phyloP scores from a whole-genome alignment of 805 yeast species.

The Candida orba region DNA sequence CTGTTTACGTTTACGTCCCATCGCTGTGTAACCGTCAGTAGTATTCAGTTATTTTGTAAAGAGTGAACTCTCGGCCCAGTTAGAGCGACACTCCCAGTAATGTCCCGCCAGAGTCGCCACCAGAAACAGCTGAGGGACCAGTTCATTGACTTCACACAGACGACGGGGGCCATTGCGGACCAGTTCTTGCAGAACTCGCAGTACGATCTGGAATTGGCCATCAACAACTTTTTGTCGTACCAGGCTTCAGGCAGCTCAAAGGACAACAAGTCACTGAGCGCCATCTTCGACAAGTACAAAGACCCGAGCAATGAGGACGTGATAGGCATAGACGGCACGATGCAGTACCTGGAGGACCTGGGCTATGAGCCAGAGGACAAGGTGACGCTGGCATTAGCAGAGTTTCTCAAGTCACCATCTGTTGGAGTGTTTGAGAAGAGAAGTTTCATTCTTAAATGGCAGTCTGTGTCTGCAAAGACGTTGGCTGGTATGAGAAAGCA shows the following conservation, averaged over 20 bases:
- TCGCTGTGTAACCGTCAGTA: too few relatives aligned
- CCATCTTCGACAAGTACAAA: slow-evolving; percentile 19
- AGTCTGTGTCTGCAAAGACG: slow-evolving; percentile 22
- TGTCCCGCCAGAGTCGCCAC: slow-evolving; percentile 15
- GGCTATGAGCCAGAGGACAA: slow-evolving; percentile 70
- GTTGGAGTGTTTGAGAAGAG: slow-evolving; percentile 52
- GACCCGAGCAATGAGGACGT: slow-evolving; percentile 16
- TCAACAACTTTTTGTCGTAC: slow-evolving; percentile 20
- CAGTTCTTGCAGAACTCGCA: slow-evolving; percentile 15
- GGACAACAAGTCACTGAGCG: slow-evolving; percentile 11
- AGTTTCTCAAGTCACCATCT: slow-evolving; percentile 56
- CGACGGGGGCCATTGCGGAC: slow-evolving; percentile 19
- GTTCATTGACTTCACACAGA: slow-evolving; percentile 23
- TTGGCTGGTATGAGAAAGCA: slow-evolving; percentile 41
- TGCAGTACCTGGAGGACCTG: slow-evolving; percentile 58
- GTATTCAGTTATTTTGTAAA: too few relatives aligned
- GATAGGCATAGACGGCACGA: slow-evolving; percentile 76
- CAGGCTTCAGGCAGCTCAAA: slow-evolving; percentile 12
- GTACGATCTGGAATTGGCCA: slow-evolving; percentile 23
- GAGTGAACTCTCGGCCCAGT: too few relatives aligned
- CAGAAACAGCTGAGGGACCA: slow-evolving; percentile 23
- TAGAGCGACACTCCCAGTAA: too few relatives aligned
- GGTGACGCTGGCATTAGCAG: slow-evolving; percentile 62
- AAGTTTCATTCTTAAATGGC: slow-evolving; percentile 56
- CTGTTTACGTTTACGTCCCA: too few relatives aligned